These are phyloP conservation scores for Aquilaria yunnanensis DNA, from an alignment of 345 rosid genomes.

Conservation along the genomic window DNA sequence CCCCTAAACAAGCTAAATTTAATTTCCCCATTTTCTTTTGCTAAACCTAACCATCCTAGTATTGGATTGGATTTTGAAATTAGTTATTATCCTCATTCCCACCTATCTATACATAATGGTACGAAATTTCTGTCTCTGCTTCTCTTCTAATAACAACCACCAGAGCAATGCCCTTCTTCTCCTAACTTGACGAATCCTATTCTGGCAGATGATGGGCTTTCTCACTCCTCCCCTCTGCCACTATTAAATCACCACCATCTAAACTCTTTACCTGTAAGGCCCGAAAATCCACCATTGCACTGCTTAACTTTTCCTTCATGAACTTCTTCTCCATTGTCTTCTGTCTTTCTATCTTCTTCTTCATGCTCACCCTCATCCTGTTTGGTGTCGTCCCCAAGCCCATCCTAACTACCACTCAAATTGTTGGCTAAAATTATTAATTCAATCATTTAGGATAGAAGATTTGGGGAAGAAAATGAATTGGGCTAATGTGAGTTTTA, in stretches of 20 bases:
- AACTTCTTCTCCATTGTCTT: constrained; percentile 78
- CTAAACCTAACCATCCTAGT: no score
- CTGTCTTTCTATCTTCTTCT: constrained; percentile 55
- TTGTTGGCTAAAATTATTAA: no score
- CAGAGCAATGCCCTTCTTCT: constrained; percentile 52
- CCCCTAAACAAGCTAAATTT: no score
- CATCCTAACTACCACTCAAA: constrained; percentile 4
- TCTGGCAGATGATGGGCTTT: constrained; percentile 58
- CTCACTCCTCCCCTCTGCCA: constrained; percentile 39
- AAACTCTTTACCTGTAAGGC: constrained; percentile 51
- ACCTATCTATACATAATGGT: no score
- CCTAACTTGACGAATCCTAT: constrained; percentile 53
- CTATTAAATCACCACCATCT: constrained; percentile 30
- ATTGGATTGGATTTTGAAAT: no score
- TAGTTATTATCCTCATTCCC: no score
- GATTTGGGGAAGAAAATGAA: no score
- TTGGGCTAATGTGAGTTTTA: no score
- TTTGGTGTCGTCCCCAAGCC: constrained; percentile 67
- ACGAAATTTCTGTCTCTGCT: no score
- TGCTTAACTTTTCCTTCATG: constrained; percentile 57
- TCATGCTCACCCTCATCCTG: constrained; percentile 62
- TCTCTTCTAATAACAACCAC: no score
- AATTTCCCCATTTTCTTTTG: no score
- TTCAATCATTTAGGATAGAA: no score
- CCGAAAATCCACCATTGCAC: constrained; percentile 48